Evolutionary conservation across 176 grass and related monocot genomes (phyloP), one percentile per base, ranked within the genome.

Genomic region (Paspalum vaginatum): DNA sequence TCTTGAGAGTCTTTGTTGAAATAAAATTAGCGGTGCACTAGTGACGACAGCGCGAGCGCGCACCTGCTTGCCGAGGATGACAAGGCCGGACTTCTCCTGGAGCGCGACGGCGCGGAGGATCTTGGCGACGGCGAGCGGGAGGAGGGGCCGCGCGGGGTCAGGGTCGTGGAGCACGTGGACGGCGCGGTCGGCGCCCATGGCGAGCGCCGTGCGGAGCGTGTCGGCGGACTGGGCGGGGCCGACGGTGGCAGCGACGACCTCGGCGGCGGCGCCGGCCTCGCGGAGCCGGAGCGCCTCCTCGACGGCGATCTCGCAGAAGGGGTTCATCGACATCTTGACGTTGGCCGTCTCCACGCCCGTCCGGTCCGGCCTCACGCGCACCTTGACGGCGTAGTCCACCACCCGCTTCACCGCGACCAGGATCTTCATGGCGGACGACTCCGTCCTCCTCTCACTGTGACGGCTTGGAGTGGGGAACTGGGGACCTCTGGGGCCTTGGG

Each of bases 251-350:
- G 92, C 95, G 57, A 98, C 55, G 80, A 94, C 90, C 86, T 98
- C 92, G 11, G 72, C 1, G 6, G 90, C 90, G 48, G 73, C 79
- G 63, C 95, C 92, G 8, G 90, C 85, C 72, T 94, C 92, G 20
- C 95, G 80, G 57, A 97, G 79, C 47, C 88, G 90, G 9, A 98
- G 81, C 15, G 95, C 95, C 68, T 98, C 92, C 72, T 98, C 95
- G 13, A 94, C 77, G 27, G 95, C 92, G 76, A 98, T 98, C 85
- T 98, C 95, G 83, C 92, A 94, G 79, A 98, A 98, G 15, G 95
- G 95, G 83, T 98, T 98, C 95, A 98, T 98, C 39, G 95, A 94
- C 95, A 98, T 98, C 86, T 98, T 98, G 26, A 89, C 88, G 72
- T 80, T 91, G 42, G 67, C 56, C 46, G 90, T 98, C 79, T 98